Evolutionary conservation across 495 filamentous ascomycete genomes (phyloP), one percentile per base, ranked within the genome.

Genomic region (Bryoglossum gracile): DNA sequence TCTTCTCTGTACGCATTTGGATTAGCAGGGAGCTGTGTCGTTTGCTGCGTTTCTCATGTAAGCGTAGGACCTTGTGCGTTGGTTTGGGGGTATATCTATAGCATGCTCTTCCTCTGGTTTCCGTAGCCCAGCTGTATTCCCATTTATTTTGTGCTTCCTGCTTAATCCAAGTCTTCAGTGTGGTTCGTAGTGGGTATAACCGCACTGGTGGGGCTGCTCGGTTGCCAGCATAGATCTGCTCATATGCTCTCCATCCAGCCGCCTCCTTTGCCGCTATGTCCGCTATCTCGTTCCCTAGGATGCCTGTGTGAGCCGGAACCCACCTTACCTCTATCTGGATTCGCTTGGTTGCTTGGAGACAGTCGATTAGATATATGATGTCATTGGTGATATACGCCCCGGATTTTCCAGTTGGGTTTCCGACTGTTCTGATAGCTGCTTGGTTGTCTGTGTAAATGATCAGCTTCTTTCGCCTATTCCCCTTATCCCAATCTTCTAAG

Each of bases 1-100:
- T 55, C 24, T 58, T 55, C 19, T 52, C 58, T 37, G 38, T 54
- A n/a, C 55, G 45, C 32, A 60, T 39, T 23, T 54, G 50, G 26
- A 51, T 45, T 10, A 57, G 28, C 16, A 58, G 22, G 16, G 57
- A 42, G 34, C 54, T 53, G 3, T 46, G 36, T 21, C 44, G 30
- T 32, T 56, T 56, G 13, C 34, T 60, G 13, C 35, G 24, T 37
- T 24, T 19, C 6, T 45, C 22, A 24, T 45, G 42, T 18, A 32
- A 11, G 6, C 42, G 22, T 19, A 45, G 9, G 25, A 28, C 17
- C 42, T 18, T 45, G 42, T 45, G 42, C 4, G 25, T 45, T 8
- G 42, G 42, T 32, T 33, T 26, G 6, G 4, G 42, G 24, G 25
- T 45, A 24, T 45, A 10, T 33, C n/a, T 28, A 19, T 30, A 32